Conservation (phyloP, 768 basidiomycete species). For the Zangia roseola region DNA sequence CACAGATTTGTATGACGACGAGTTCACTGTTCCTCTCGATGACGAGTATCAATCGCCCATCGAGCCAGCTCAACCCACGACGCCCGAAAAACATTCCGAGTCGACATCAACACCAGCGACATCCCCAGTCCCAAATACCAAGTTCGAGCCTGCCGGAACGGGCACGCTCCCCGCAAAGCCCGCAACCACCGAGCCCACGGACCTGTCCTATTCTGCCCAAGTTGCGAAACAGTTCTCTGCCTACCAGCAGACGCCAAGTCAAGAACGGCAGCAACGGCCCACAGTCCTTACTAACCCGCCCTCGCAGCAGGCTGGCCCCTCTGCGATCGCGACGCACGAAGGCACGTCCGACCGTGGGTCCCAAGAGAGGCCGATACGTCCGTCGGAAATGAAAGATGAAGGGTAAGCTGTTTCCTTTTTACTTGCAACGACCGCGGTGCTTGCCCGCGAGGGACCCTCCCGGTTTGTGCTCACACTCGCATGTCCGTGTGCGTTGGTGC, state of each 20-base stretch:
- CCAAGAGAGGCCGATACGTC: conserved; percentile 55
- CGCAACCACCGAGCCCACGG: conserved; percentile 21
- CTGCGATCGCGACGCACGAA: conserved; percentile 37
- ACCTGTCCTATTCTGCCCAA: conserved; percentile 60
- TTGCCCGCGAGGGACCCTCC: conserved; percentile 10
- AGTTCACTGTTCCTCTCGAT: conserved; percentile 33
- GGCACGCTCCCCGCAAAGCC: conserved; percentile 30
- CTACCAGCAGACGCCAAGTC: conserved; percentile 65
- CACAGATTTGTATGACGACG: conserved; percentile 55
- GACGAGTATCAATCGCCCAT: conserved; percentile 32
- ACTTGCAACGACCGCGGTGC: conserved; percentile 15
- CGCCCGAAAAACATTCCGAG: conserved; percentile 17
- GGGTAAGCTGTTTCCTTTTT: conserved; percentile 58
- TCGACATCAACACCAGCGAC: conserved; percentile 19
- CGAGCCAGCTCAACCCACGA: conserved; percentile 21
- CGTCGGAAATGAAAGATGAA: conserved; percentile 77
- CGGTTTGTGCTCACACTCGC: conserved; percentile 9
- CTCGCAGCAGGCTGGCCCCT: conserved; percentile 22
- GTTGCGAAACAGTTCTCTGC: conserved; percentile 64
- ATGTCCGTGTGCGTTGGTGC: conserved; percentile 3
- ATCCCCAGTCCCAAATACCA: conserved; percentile 16
- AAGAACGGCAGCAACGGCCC: conserved; percentile 53
- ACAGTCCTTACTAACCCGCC: conserved; percentile 25
- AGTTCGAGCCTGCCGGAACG: conserved; percentile 23
- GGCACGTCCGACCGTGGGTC: conserved; percentile 32